phyloP scores from a whole-genome alignment of 805 yeast species.

The Scheffersomyces coipomensis region DNA sequence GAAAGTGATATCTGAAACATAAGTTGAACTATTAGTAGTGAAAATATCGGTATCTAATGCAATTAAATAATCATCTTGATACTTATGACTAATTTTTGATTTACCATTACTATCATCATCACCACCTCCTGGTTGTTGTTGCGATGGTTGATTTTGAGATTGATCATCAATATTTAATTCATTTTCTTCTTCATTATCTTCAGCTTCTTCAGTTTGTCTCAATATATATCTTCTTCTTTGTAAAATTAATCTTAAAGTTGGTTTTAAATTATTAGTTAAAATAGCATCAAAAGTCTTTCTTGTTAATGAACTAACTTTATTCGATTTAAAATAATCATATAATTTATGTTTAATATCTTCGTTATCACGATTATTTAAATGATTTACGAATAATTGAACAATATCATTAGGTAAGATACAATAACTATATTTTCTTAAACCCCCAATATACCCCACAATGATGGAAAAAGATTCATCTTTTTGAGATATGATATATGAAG shows the following conservation, averaged over 20 bases:
- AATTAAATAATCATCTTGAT: constrained; percentile 32
- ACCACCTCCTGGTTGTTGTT: background rate
- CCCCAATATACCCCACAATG: constrained; percentile 37
- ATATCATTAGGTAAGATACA: constrained; percentile 35
- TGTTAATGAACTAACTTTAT: constrained; percentile 19
- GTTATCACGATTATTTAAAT: constrained; percentile 15
- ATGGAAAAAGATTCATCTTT: constrained; percentile 23
- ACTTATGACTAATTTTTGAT: constrained; percentile 1
- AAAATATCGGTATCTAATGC: constrained; percentile 29
- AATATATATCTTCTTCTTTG: constrained; percentile 30
- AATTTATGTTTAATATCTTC: constrained; percentile 10
- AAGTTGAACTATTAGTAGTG: constrained; percentile 23
- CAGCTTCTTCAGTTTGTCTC: constrained; percentile 16
- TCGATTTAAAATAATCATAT: constrained; percentile 14
- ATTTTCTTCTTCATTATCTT: constrained; percentile 10
- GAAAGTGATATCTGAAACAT: constrained; percentile 9
- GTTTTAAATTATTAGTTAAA: constrained; percentile 22
- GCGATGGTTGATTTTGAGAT: background rate
- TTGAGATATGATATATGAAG: constrained; percentile 31
- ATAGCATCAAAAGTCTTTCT: constrained; percentile 28
- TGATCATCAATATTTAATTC: background rate
- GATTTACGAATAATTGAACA: constrained; percentile 18
- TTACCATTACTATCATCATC: constrained; percentile 5
- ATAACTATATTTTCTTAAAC: constrained; percentile 38
- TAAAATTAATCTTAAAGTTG: constrained; percentile 26